Evolutionary conservation across 805 yeast species (phyloP).

Genomic region (Candida anglica): DNA sequence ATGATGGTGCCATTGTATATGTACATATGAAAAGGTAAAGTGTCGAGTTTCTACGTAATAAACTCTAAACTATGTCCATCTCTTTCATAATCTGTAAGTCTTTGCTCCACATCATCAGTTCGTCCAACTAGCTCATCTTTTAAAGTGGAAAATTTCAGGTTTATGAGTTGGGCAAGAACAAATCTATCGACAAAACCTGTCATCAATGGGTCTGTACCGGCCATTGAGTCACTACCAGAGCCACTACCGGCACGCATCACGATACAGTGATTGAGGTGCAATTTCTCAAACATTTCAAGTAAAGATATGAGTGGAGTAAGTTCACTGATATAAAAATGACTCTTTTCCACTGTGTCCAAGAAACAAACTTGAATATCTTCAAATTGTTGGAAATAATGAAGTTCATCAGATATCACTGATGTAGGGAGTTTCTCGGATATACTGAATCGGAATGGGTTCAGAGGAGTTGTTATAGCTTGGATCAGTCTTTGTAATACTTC

Average conservation of each 20-base stretch:
- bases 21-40: too few species aligned
- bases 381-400: constrained; percentile 17
- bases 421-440: constrained; percentile 8
- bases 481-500: neutral
- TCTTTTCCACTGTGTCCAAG: constrained; percentile 7
- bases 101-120: constrained; percentile 5
- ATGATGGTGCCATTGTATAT: too few species aligned
- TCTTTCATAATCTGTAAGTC: constrained; percentile 6
- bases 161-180: constrained; percentile 25
- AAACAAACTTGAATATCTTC: constrained; percentile 1
- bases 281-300: constrained; percentile 35
- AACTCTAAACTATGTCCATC: constrained; percentile 27
- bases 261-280: constrained; percentile 32
- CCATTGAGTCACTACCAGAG: too few species aligned
- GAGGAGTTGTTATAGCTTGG: neutral
- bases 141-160: constrained; percentile 20
- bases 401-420: constrained; percentile 18
- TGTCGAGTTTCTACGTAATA: constrained; percentile 21
- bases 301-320: constrained; percentile 26
- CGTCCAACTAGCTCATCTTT: constrained; percentile 11
- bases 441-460: neutral
- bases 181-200: constrained; percentile 39
- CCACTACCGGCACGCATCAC: constrained; percentile 14
- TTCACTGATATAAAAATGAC: constrained; percentile 6
- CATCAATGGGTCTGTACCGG: constrained; percentile 14